A percentile compares a stretch with the other conserved stretches of the same genome.
These are phyloP conservation scores for Eimeria praecox DNA, from an alignment of 169 alveolate genomes.

Conservation along the genomic window DNA sequence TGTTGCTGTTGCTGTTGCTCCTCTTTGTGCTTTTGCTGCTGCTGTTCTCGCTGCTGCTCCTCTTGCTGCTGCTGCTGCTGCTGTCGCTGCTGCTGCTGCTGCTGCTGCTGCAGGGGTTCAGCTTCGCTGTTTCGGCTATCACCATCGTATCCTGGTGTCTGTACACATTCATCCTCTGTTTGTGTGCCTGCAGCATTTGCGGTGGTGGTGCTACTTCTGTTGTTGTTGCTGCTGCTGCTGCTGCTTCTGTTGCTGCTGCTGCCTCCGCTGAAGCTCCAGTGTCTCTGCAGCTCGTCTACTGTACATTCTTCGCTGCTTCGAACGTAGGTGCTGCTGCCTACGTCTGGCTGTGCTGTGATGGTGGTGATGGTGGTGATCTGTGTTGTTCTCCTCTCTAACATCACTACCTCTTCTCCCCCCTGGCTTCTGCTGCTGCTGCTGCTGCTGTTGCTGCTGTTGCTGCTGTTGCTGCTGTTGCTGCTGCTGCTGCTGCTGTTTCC, in stretches of 20 bases:
- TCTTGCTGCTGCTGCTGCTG: conserved; percentile 2
- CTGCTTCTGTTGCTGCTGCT: background rate
- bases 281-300: conserved; percentile 57
- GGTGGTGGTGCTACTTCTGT: background rate
- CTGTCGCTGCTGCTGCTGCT: background rate
- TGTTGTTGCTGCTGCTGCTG: background rate
- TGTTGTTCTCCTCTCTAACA: conserved; percentile 17
- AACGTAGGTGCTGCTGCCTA: background rate
- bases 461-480: conserved; percentile 49
- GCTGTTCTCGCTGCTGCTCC: conserved; percentile 32
- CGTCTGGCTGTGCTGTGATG: conserved; percentile 52
- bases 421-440: background rate
- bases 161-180: background rate
- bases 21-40: background rate
- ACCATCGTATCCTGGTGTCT: background rate
- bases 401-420: background rate
- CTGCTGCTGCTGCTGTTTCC: background rate
- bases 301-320: conserved; percentile 48
- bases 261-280: conserved; percentile 45
- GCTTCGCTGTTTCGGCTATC: background rate
- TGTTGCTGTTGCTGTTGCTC: background rate
- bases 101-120: conserved; percentile 20
- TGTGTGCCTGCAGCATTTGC: background rate
- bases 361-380: conserved; percentile 37
- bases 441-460: conserved; percentile 27